These are phyloP conservation scores for Podospora pseudoanserina DNA, from an alignment of 495 filamentous ascomycete genomes.

Conservation along the genomic window DNA sequence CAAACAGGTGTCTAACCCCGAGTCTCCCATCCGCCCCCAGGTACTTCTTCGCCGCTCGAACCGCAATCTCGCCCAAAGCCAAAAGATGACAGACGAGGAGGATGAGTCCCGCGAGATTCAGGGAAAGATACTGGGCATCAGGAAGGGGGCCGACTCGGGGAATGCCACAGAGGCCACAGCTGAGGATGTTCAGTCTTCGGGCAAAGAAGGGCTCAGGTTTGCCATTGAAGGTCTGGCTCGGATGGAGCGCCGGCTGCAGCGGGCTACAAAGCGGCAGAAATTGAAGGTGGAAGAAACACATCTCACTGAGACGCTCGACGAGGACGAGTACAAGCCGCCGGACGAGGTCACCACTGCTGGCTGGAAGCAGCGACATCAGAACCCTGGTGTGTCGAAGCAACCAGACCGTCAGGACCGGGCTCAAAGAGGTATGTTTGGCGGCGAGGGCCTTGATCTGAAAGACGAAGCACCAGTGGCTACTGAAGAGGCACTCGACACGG, in stretches of 20 bases:
- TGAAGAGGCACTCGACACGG: conserved; percentile 35
- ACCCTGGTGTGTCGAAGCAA: not conserved
- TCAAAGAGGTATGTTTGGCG: not conserved
- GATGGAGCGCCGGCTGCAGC: conserved; percentile 29
- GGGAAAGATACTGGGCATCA: conserved; percentile 20
- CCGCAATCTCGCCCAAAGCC: conserved; percentile 20
- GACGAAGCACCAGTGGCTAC: conserved; percentile 6
- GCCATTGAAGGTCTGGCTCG: conserved; percentile 31
- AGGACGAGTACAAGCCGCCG: not conserved
- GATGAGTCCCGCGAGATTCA: conserved; percentile 15
- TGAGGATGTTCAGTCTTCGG: not conserved
- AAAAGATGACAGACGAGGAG: conserved; percentile 7
- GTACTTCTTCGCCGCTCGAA: conserved; percentile 26
- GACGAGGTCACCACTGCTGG: not conserved
- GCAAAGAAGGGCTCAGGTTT: conserved; percentile 24
- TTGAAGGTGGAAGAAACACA: conserved; percentile 25
- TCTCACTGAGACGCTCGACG: not conserved
- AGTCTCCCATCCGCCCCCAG: conserved; percentile 17
- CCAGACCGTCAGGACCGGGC: not conserved
- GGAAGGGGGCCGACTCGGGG: not conserved
- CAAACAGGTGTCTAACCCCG: not conserved
- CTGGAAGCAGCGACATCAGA: not conserved
- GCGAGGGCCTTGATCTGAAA: not conserved
- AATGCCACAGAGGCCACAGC: conserved; percentile 8
- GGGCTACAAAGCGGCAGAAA: conserved; percentile 31